These are phyloP conservation scores for Blastocystis hominis DNA, from an alignment of 352 stramenopile species.

Conservation along the genomic window DNA sequence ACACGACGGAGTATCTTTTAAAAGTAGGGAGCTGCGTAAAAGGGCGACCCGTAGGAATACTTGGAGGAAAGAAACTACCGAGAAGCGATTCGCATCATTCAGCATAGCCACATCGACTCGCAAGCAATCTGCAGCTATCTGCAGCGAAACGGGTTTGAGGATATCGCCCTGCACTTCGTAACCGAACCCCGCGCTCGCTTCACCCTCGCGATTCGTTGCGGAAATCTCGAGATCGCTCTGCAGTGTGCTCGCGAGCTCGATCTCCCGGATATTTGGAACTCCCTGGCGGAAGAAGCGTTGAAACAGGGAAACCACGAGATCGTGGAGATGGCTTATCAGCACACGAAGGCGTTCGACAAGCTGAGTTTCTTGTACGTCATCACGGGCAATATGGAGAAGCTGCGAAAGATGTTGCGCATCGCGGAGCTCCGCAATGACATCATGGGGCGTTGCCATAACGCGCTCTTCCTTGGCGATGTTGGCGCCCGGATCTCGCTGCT, in stretches of 20 bases:
- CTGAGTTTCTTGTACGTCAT: conserved; percentile 96
- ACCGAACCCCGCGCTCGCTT: conserved; percentile 92
- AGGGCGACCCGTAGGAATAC: conserved; percentile 60
- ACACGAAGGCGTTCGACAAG: conserved; percentile 96
- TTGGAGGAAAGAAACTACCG: conserved; percentile 84
- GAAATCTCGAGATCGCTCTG: conserved; percentile 77
- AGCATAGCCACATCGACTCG: conserved; percentile 83
- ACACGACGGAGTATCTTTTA: conserved; percentile 95
- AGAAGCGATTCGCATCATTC: conserved; percentile 96
- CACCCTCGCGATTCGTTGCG: conserved; percentile 90
- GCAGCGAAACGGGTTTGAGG: conserved; percentile 93
- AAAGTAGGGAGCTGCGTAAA: conserved; percentile 71
- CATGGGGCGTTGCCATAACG: conserved; percentile 96
- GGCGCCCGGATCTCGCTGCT: conserved; percentile 85
- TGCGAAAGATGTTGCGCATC: conserved; percentile 98
- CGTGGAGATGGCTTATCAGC: conserved; percentile 98
- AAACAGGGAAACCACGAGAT: conserved; percentile 96
- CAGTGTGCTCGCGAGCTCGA: conserved; percentile 68
- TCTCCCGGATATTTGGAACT: conserved; percentile 86
- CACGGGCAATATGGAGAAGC: conserved; percentile 90
- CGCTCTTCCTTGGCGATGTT: conserved; percentile 89
- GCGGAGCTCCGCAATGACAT: conserved; percentile 91
- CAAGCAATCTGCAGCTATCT: conserved; percentile 96
- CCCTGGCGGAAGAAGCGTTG: conserved; percentile 89
- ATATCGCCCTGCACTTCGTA: conserved; percentile 98